A percentile compares a stretch with the other conserved stretches of the same genome.
These are phyloP conservation scores for Hypoxylon sp. DNA, from an alignment of 2,329 filamentous ascomycete species.

Conservation along the genomic window DNA sequence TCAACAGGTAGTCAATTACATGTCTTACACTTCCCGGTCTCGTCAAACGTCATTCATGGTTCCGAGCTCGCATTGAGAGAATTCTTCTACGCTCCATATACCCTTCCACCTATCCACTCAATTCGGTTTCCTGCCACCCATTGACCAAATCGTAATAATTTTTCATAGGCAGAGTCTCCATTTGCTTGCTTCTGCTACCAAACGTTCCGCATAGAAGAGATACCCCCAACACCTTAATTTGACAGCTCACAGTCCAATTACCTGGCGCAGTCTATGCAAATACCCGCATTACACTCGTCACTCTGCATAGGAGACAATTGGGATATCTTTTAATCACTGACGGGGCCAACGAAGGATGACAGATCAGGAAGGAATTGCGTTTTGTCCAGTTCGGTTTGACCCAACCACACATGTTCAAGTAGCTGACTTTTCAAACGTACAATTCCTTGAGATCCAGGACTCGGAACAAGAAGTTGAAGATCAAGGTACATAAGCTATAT, in stretches of 20 bases:
- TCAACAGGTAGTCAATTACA: conserved; percentile 38
- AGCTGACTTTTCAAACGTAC: conserved; percentile 47
- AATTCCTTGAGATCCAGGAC: conserved; percentile 33
- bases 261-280: conserved; percentile 45
- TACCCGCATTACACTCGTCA: conserved; percentile 46
- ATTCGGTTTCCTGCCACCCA: conserved; percentile 52
- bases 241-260: conserved; percentile 46
- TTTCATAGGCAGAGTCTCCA: conserved; percentile 47
- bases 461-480: conserved; percentile 45
- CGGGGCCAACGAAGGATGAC: conserved; percentile 44
- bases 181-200: conserved; percentile 41
- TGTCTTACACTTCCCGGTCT: conserved; percentile 45
- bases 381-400: conserved; percentile 46
- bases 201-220: conserved; percentile 46
- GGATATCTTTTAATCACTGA: conserved; percentile 31
- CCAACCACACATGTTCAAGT: conserved; percentile 42
- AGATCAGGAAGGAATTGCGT: conserved; percentile 46
- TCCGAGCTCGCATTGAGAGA: conserved; percentile 47
- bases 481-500: conserved; percentile 45
- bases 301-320: conserved; percentile 41
- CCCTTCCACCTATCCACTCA: conserved; percentile 52
- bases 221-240: conserved; percentile 45
- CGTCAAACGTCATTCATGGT: conserved; percentile 44
- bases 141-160: conserved; percentile 39
- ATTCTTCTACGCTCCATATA: conserved; percentile 45